Conservation (phyloP, 2,329 filamentous ascomycete species). For the Decorospora gaudefroyi region DNA sequence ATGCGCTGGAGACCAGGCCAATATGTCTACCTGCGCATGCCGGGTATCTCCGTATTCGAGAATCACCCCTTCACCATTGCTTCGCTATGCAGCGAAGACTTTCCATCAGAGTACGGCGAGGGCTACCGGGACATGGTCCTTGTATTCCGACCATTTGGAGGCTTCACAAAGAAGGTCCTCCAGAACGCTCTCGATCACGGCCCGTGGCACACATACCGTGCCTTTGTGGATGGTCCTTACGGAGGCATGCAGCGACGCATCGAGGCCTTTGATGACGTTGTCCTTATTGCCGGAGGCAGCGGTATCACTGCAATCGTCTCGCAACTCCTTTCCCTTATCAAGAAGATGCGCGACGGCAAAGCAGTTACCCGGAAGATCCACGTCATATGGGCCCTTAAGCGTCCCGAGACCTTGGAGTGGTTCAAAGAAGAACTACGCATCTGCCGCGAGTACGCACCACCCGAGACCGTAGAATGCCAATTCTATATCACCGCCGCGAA, state of each 20-base stretch:
- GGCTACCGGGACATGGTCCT: slow-evolving; percentile 85
- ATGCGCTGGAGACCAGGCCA: slow-evolving; percentile 93
- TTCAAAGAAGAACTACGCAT: slow-evolving; percentile 94
- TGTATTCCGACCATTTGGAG: slow-evolving; percentile 88
- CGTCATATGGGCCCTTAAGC: slow-evolving; percentile 91
- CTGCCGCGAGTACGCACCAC: slow-evolving; percentile 85
- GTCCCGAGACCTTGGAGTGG: slow-evolving; percentile 94
- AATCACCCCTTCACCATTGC: slow-evolving; percentile 97
- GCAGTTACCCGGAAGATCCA: slow-evolving; percentile 89
- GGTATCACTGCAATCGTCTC: slow-evolving; percentile 93
- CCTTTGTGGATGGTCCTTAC: slow-evolving; percentile 92
- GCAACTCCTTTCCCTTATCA: slow-evolving; percentile 90
- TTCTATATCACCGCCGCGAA: slow-evolving; percentile 89
- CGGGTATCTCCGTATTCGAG: slow-evolving; percentile 84
- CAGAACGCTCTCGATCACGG: slow-evolving; percentile 82
- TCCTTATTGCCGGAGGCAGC: slow-evolving; percentile 90
- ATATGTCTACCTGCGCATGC: slow-evolving; percentile 93
- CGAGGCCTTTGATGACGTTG: slow-evolving; percentile 89
- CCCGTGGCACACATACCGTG: slow-evolving; percentile 87
- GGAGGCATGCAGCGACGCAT: slow-evolving; percentile 90
- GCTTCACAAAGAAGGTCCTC: slow-evolving; percentile 86
- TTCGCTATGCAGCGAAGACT: slow-evolving; percentile 89
- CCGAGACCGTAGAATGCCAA: slow-evolving; percentile 86
- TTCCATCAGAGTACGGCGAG: slow-evolving; percentile 88
- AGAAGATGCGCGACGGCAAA: slow-evolving; percentile 92